Percentiles rank a stretch among this genome's conserved stretches.
phyloP scores from a whole-genome alignment of 371 early-diverging fungal genomes.

The Mycotypha africana region DNA sequence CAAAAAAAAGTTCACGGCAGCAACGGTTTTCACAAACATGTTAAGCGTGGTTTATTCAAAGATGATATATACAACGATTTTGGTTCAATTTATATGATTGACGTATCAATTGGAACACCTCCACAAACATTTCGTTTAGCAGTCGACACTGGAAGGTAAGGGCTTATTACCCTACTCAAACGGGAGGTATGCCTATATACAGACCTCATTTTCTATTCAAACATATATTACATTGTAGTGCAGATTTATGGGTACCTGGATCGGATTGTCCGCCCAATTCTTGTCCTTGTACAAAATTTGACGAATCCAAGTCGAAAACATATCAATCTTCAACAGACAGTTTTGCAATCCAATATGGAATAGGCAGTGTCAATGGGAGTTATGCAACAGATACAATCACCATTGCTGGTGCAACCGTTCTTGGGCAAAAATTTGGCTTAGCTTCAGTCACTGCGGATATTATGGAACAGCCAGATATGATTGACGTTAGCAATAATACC shows the following conservation, averaged over 20 bases:
- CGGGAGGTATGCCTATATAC: too few relatives aligned
- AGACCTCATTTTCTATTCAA: too few relatives aligned
- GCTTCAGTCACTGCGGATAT: constrained; percentile 22
- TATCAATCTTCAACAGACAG: constrained; percentile 10
- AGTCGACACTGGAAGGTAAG: constrained; percentile 37
- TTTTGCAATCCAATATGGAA: constrained; percentile 30
- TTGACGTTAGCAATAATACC: constrained; percentile 2
- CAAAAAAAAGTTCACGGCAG: too few relatives aligned
- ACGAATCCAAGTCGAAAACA: constrained; percentile 19
- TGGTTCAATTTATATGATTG: constrained; percentile 18
- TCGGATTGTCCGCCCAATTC: constrained; percentile 15
- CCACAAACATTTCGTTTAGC: constrained; percentile 26
- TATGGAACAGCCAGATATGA: constrained; percentile 23
- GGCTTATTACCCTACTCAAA: too few relatives aligned
- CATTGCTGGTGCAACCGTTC: constrained; percentile 29
- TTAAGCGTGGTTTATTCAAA: background rate
- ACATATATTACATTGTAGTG: constrained; percentile 3
- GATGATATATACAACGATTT: constrained; percentile 16
- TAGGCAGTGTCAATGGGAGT: constrained; percentile 33
- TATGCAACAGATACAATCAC: constrained; percentile 27
- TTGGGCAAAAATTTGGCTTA: constrained; percentile 40
- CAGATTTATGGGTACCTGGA: constrained; percentile 40
- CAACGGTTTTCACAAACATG: too few relatives aligned
- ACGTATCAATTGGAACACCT: constrained; percentile 31
- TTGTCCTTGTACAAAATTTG: constrained; percentile 26